Percentiles rank a stretch among this genome's conserved stretches.
These are phyloP conservation scores for Sophora flavescens DNA, from an alignment of 306 rosid genomes.

Conservation along the genomic window DNA sequence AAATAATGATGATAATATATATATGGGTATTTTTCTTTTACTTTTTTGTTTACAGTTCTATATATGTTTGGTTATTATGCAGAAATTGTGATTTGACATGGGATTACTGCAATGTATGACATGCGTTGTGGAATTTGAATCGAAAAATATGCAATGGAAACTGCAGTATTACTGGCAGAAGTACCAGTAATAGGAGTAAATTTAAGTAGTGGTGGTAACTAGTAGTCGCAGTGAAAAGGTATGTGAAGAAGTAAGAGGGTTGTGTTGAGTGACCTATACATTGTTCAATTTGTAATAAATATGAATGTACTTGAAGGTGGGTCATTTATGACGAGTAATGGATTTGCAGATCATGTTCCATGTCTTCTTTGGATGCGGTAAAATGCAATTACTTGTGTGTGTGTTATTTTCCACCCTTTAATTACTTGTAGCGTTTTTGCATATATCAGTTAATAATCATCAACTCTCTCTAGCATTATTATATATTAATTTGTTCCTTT, in stretches of 20 bases:
- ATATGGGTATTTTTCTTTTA: neutral
- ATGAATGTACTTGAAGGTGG: slow-evolving; percentile 52
- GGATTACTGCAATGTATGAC: slow-evolving; percentile 23
- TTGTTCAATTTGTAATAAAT: slow-evolving; percentile 54
- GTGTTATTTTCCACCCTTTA: neutral
- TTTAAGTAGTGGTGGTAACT: slow-evolving; percentile 17
- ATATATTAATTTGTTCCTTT: neutral
- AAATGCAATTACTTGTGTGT: slow-evolving; percentile 36
- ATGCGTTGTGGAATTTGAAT: neutral
- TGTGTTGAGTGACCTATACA: slow-evolving; percentile 37
- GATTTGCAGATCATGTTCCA: slow-evolving; percentile 56
- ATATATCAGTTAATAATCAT: neutral
- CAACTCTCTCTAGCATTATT: neutral
- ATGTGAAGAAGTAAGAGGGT: neutral
- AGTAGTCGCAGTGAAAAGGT: neutral
- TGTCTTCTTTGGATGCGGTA: slow-evolving; percentile 48
- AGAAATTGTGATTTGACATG: slow-evolving; percentile 31
- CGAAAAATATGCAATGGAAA: too few species aligned
- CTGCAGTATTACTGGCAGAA: slow-evolving; percentile 39
- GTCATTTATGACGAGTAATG: slow-evolving; percentile 50
- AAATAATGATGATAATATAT: neutral
- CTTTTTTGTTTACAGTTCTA: neutral
- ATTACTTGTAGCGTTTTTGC: neutral
- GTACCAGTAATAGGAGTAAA: slow-evolving; percentile 33
- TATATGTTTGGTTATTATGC: neutral